Conservation (phyloP, 371 early-diverging fungal species). For the Umbelopsis sp. region DNA sequence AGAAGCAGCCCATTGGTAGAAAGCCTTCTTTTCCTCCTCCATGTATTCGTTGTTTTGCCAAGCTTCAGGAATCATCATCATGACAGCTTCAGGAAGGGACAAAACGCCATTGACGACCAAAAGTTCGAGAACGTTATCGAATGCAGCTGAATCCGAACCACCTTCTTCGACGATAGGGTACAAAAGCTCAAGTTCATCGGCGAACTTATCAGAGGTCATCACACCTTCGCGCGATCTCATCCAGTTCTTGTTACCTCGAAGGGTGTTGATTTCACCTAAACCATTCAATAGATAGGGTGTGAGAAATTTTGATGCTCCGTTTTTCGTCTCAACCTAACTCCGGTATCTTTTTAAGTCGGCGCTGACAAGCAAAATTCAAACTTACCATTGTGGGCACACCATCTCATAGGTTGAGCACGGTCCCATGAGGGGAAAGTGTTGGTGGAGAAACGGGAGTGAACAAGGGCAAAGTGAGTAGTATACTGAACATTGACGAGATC, state of each 20-base stretch:
- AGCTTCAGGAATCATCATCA: constrained; percentile 98
- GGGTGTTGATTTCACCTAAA: constrained; percentile 92
- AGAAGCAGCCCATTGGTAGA: constrained; percentile 96
- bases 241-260: constrained; percentile 98
- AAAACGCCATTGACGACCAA: constrained; percentile 89
- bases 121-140: constrained; percentile 95
- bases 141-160: constrained; percentile 97
- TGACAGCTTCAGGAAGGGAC: constrained; percentile 92
- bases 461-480: constrained; percentile 90
- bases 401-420: constrained; percentile 96
- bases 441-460: constrained; percentile 97
- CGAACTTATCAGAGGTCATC: constrained; percentile 83
- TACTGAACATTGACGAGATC: constrained; percentile 85
- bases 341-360: no score
- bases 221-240: constrained; percentile 97
- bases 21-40: constrained; percentile 86
- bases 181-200: constrained; percentile 75
- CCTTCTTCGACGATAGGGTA: constrained; percentile 96
- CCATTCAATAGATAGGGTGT: background rate
- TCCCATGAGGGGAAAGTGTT: constrained; percentile 99
- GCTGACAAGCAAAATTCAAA: background rate
- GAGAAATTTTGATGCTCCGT: background rate
- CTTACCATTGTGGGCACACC: constrained; percentile 97
- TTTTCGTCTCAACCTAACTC: background rate
- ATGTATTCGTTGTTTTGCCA: constrained; percentile 90